phyloP scores from a whole-genome alignment of 202 grass and related monocot species.

The Hordeum pubiflorum region DNA sequence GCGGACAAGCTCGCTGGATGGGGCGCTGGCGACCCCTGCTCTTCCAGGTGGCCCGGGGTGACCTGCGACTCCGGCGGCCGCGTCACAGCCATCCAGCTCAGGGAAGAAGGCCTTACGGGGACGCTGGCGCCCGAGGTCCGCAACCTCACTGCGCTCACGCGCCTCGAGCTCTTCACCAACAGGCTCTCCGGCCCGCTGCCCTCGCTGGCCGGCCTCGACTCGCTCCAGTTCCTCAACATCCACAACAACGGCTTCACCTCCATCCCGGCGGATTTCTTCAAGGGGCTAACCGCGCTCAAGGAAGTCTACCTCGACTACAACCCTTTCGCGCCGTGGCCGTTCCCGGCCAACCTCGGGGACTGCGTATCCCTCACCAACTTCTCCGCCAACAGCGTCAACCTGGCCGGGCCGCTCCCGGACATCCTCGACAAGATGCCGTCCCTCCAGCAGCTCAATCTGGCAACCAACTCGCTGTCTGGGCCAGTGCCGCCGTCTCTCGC shows the following conservation, averaged over 20 bases:
- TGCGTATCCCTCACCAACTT: conserved; percentile 50
- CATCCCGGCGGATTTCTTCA: conserved; percentile 55
- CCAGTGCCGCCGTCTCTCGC: conserved; percentile 46
- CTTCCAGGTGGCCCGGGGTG: conserved; percentile 47
- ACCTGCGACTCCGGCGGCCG: conserved; percentile 33
- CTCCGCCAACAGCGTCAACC: conserved; percentile 57
- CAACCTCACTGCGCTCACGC: conserved; percentile 49
- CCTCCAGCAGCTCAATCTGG: conserved; percentile 38
- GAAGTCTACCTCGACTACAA: conserved; percentile 51
- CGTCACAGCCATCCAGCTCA: conserved; percentile 52
- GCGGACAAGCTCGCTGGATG: conserved; percentile 35
- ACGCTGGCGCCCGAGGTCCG: conserved; percentile 43
- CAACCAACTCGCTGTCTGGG: conserved; percentile 46
- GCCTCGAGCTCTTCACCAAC: conserved; percentile 67
- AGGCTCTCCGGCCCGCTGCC: conserved; percentile 55
- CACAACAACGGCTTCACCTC: conserved; percentile 48
- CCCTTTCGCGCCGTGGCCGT: conserved; percentile 49
- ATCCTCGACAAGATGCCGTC: conserved; percentile 38
- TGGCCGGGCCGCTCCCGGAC: conserved; percentile 48
- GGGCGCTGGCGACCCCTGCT: conserved; percentile 41
- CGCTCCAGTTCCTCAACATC: conserved; percentile 40
- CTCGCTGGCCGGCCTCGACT: conserved; percentile 34
- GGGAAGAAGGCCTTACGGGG: conserved; percentile 19
- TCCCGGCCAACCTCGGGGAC: conserved; percentile 29
- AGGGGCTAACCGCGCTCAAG: conserved; percentile 36